These are phyloP conservation scores for Saccharum officinarum DNA, from an alignment of 176 grass and related monocot species.

Conservation along the genomic window DNA sequence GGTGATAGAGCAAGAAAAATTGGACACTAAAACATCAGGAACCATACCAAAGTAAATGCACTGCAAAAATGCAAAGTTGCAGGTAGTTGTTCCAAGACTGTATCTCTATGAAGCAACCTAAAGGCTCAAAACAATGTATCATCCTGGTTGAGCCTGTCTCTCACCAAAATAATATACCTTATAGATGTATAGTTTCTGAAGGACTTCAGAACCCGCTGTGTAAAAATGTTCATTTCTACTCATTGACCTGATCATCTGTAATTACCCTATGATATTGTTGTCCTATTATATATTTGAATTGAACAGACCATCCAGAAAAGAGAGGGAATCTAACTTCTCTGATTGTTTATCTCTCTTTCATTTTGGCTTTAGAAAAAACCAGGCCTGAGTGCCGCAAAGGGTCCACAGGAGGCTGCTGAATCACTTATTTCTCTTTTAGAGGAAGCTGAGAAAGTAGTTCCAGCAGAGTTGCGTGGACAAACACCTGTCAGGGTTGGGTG, in stretches of 20 bases:
- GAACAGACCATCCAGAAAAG: not conserved
- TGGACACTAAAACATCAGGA: not conserved
- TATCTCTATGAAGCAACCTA: not conserved
- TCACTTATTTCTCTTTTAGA: conserved; percentile 86
- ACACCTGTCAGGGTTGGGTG: conserved; percentile 97
- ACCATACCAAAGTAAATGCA: not conserved
- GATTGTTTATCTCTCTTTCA: conserved; percentile 29
- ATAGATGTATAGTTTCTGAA: not conserved
- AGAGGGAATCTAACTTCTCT: not conserved
- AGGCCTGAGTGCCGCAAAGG: conserved; percentile 77
- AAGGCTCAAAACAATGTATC: not conserved
- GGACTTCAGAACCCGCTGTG: conserved; percentile 2
- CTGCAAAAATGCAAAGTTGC: conserved; percentile 12
- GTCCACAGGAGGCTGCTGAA: conserved; percentile 85
- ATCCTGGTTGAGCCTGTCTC: conserved; percentile 12
- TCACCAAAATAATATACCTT: not conserved
- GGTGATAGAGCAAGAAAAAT: not conserved
- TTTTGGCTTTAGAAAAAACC: conserved; percentile 65
- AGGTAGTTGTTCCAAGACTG: not conserved
- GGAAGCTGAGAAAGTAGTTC: conserved; percentile 80
- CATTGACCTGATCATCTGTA: not conserved
- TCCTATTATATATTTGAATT: conserved; percentile 30
- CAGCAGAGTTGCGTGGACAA: conserved; percentile 59
- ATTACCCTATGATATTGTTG: not conserved
- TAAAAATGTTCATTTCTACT: conserved; percentile 19